phyloP scores from a whole-genome alignment of 176 grass and related monocot species.

The Lolium perenne region DNA sequence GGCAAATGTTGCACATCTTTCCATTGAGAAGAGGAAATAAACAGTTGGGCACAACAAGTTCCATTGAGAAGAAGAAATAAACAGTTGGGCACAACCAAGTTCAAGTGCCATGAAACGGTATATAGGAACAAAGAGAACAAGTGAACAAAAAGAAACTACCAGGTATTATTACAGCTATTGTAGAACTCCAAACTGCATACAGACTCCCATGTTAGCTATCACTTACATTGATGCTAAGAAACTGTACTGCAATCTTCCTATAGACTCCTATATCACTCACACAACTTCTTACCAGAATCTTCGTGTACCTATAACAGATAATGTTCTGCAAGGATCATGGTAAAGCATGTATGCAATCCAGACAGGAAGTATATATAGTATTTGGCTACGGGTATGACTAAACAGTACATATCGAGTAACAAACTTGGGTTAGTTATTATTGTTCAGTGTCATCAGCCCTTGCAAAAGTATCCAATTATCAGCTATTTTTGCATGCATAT shows the following conservation, averaged over 20 bases:
- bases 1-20: neutral
- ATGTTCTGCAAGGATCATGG: neutral
- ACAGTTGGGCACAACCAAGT: neutral
- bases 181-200: neutral
- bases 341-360: neutral
- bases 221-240: slow-evolving; percentile 2
- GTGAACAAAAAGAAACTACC: neutral
- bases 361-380: neutral
- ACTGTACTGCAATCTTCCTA: neutral
- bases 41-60: neutral
- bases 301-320: neutral
- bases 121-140: neutral
- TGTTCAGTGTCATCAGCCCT: neutral
- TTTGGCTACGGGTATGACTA: neutral
- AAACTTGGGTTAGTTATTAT: neutral
- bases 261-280: neutral
- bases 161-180: neutral
- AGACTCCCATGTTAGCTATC: neutral
- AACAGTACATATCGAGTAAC: neutral
- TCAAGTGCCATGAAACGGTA: neutral
- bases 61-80: neutral
- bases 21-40: neutral
- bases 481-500: slow-evolving; percentile 27
- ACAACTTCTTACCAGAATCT: neutral
- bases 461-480: neutral